Conservation (phyloP, 129 eudicot species). For the Dittrichia graveolens region DNA sequence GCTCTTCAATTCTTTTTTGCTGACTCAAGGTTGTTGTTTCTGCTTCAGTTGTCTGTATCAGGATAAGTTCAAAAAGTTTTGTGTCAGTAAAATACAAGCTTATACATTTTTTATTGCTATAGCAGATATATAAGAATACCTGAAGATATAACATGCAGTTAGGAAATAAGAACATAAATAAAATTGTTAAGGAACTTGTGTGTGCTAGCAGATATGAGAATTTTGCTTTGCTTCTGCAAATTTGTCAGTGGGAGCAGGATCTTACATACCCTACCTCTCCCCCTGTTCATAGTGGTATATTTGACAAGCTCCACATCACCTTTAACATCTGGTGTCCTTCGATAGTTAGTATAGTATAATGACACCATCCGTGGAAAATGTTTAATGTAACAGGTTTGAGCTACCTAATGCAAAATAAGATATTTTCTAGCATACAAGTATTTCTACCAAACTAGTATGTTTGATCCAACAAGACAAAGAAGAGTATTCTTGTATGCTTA, state of each 20-base stretch:
- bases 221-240: too few relatives aligned
- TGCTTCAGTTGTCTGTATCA: constrained; percentile 55
- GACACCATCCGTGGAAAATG: not conserved
- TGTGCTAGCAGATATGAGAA: too few relatives aligned
- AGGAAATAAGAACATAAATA: too few relatives aligned
- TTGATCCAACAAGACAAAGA: not conserved
- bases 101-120: constrained; percentile 18
- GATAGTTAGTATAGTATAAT: not conserved
- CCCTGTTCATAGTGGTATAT: too few relatives aligned
- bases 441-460: not conserved
- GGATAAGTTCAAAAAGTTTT: not conserved
- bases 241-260: too few relatives aligned
- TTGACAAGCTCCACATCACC: too few relatives aligned
- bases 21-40: constrained; percentile 42
- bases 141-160: constrained; percentile 2
- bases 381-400: not conserved
- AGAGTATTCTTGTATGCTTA: constrained; percentile 6
- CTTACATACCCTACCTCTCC: too few relatives aligned
- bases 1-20: constrained; percentile 56
- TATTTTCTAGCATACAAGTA: not conserved
- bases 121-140: not conserved
- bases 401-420: not conserved
- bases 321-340: too few relatives aligned
- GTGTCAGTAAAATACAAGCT: constrained; percentile 16
- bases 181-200: too few relatives aligned